phyloP scores from a whole-genome alignment of 306 rosid genomes.

The Dalbergia cultrata region DNA sequence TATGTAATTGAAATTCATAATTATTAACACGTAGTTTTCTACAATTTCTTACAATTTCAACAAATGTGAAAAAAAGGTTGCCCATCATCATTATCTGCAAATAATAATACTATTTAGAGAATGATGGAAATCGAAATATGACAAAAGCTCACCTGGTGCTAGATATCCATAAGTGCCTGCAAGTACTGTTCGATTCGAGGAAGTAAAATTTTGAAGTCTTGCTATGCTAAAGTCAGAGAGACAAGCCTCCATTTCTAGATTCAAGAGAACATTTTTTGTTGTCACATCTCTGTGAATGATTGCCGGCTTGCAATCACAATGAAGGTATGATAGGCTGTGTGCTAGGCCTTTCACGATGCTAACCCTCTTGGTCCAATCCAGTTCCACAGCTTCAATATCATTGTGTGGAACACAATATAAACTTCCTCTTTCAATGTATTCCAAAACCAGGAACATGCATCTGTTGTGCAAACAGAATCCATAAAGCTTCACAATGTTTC shows the following conservation, averaged over 20 bases:
- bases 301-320: slow-evolving; percentile 30
- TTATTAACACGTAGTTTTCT: too few relatives aligned
- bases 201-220: slow-evolving; percentile 10
- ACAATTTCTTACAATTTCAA: too few relatives aligned
- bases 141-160: slow-evolving; percentile 18
- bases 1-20: too few relatives aligned
- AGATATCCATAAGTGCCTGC: slow-evolving; percentile 31
- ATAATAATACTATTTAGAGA: too few relatives aligned
- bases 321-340: slow-evolving; percentile 30
- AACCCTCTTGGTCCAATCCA: slow-evolving; percentile 45
- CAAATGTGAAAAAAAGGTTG: too few relatives aligned
- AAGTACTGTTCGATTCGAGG: slow-evolving; percentile 1
- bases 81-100: too few relatives aligned
- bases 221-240: slow-evolving; percentile 39
- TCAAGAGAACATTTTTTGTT: slow-evolving; percentile 29
- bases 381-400: slow-evolving; percentile 31
- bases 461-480: slow-evolving; percentile 40
- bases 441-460: slow-evolving; percentile 32
- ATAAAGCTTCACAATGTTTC: slow-evolving; percentile 37
- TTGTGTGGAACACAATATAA: neutral
- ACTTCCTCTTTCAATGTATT: slow-evolving; percentile 34
- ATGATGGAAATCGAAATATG: neutral
- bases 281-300: slow-evolving; percentile 39
- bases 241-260: slow-evolving; percentile 20
- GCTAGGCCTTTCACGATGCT: slow-evolving; percentile 43